Evolutionary conservation across 2,329 filamentous ascomycete genomes (phyloP).

Genomic region (Coniochaeta prunicola): DNA sequence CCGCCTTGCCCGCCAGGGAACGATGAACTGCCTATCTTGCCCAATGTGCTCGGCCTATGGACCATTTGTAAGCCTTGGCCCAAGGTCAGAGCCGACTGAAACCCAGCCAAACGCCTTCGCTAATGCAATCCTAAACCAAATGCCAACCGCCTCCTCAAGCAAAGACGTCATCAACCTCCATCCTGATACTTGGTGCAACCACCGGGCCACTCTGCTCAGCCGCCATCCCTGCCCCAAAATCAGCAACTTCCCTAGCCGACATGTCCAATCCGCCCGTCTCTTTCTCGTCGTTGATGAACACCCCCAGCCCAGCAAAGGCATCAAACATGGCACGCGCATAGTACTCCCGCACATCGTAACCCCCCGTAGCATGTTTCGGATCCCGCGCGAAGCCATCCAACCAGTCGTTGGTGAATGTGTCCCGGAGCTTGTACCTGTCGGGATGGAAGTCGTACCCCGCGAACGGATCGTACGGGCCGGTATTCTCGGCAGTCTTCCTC

Average conservation of each 20-base stretch:
- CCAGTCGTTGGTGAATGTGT: constrained; percentile 39
- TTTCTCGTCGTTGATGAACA: constrained; percentile 78
- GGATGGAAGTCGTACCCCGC: constrained; percentile 64
- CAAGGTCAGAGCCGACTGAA: not conserved
- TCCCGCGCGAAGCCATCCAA: constrained; percentile 61
- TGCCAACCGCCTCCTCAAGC: constrained; percentile 11
- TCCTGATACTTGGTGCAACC: constrained; percentile 21
- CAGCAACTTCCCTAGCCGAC: constrained; percentile 25
- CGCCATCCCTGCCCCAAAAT: constrained; percentile 21
- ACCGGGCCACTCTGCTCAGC: constrained; percentile 16
- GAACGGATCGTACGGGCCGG: constrained; percentile 83
- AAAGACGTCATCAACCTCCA: constrained; percentile 44
- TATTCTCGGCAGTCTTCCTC: constrained; percentile 31
- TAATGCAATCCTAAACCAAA: constrained; percentile 2
- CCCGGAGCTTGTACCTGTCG: constrained; percentile 62
- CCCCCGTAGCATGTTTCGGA: constrained; percentile 63
- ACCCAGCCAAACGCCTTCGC: not conserved
- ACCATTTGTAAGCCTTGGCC: not conserved
- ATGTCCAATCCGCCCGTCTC: constrained; percentile 27
- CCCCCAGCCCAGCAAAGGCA: constrained; percentile 81
- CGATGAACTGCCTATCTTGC: not conserved
- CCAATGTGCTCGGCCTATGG: not conserved
- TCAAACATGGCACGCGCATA: constrained; percentile 75
- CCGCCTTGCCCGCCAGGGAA: not conserved
- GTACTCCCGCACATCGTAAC: constrained; percentile 78